Evolutionary conservation across 2,329 filamentous ascomycete genomes (phyloP), one percentile per base, ranked within the genome.

Genomic region (Penicillium oxalicum): DNA sequence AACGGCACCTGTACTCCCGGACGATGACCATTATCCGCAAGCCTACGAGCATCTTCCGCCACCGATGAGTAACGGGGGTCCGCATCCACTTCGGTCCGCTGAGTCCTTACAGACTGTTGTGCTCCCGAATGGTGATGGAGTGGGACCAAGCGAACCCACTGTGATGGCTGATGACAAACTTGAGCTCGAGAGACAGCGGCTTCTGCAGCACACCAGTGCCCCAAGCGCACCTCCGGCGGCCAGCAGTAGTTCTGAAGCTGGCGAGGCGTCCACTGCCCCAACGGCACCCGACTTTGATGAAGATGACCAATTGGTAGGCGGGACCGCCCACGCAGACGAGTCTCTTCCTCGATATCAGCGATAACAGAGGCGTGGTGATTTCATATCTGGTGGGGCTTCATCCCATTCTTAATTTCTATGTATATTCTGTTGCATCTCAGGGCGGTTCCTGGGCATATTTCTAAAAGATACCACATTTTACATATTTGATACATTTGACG

Each of bases 91-190:
- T 13, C 55, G 60, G 41, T 68, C 62, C 11, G 62, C 56, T 9
- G 61, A 63, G 35, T 66, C 64, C 6, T 45, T 66, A 36, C 63
- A 64, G 59, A 63, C 63, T 3, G 58, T 64, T 6, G 58, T 64
- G 26, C 49, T 66, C 18, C 50, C 57, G 42, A 40, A 70, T 53
- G 50, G 69, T 61, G 49, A 66, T 57, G 2, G 71, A 72, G 5
- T 75, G 73, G 4, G 76, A 70, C 2, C 79, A 73, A 53, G 45
- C 40, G 52, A 61, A 40, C 44, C 57, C 40, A 39, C 52, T 29
- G 47, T 74, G 0, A 40, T 61, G 48, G 24, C 56, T 47, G 87
- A 93, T 47, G 91, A 94, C 66, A 93, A 94, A 65, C 82, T 84
- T 58, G 88, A 94, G 63, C 72, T 89, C 5, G 86, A 91, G 63